Evolutionary conservation across 164 flowering plant species (phyloP), one percentile per base, ranked within the genome.

Genomic region (Tetrastigma voinierianum): DNA sequence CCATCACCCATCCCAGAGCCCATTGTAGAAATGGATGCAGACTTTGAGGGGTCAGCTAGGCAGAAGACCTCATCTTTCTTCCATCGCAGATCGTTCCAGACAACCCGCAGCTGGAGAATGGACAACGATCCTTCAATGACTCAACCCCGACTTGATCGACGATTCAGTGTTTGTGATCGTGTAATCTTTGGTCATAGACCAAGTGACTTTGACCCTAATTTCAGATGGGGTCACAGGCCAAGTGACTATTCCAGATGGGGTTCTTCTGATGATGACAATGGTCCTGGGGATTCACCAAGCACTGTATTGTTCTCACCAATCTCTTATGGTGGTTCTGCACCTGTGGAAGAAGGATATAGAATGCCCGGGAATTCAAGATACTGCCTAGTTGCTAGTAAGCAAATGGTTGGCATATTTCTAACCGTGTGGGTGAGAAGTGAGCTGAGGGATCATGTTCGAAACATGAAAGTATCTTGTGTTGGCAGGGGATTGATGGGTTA

Each of bases 401-500:
- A 87, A 67, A 87, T 87, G 92, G 92, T 87, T 46, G 92, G 92
- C 32, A 72, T 87, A 64, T 86, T 77, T 66, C 87, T 87, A 25
- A 85, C 92, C 0, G 58, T 87, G 9, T 87, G 92, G 92, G 90
- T 87, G 16, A 74, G 80, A 58, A 84, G 83, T 70, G 92, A 87
- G 51, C 57, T 87, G 67, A 74, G 86, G 58, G 90, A 85, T 64
- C 69, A 78, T 74, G 88, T 85, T 20, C 76, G 71, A 24, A 85
- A 85, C 75, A 75, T 86, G 82, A 85, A 84, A 80, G 88, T 87
- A 11, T 87, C 92, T 16, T 85, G 90, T 70, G 83, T 87, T 65
- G 92, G 92, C 57, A 79, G 92, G 80, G 92, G 92, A 64, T 71
- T 87, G 72, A 87, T 87, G 92, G 92, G 92, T 48, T 87, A 86